These are phyloP conservation scores for Mortierella sp. DNA, from an alignment of 371 early-diverging fungal genomes.

Conservation along the genomic window DNA sequence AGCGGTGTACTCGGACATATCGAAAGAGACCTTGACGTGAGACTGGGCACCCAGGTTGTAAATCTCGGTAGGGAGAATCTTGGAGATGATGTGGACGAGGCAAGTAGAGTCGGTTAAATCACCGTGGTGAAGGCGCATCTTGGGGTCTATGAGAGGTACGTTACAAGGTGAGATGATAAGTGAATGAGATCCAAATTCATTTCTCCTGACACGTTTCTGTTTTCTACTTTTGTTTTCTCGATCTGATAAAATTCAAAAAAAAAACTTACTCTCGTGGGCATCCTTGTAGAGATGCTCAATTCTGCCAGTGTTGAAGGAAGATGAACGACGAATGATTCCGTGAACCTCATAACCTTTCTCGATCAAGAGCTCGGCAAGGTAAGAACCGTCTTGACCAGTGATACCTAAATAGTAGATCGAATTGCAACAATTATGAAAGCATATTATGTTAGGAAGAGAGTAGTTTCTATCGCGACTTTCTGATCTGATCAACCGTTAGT, in stretches of 20 bases:
- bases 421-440: no score
- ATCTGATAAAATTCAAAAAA: not conserved
- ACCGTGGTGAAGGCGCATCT: slow-evolving; percentile 89
- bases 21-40: slow-evolving; percentile 91
- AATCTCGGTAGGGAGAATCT: slow-evolving; percentile 82
- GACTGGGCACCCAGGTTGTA: slow-evolving; percentile 87
- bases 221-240: not conserved
- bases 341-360: slow-evolving; percentile 86
- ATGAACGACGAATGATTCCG: slow-evolving; percentile 86
- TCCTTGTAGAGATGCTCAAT: slow-evolving; percentile 86
- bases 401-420: slow-evolving; percentile 64
- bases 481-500: not conserved
- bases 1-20: slow-evolving; percentile 92
- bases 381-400: slow-evolving; percentile 90
- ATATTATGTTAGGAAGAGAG: no score
- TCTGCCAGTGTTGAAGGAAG: slow-evolving; percentile 86
- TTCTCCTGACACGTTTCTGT: no score
- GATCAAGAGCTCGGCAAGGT: slow-evolving; percentile 82
- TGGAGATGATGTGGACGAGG: slow-evolving; percentile 81
- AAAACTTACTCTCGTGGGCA: slow-evolving; percentile 70
- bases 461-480: no score
- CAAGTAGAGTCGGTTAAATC: slow-evolving; percentile 90
- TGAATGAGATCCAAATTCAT: not conserved
- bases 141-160: slow-evolving; percentile 64
- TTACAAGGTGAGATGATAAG: slow-evolving; percentile 16